phyloP scores from a whole-genome alignment of 164 flowering plant species.

The Stephania cephalantha region DNA sequence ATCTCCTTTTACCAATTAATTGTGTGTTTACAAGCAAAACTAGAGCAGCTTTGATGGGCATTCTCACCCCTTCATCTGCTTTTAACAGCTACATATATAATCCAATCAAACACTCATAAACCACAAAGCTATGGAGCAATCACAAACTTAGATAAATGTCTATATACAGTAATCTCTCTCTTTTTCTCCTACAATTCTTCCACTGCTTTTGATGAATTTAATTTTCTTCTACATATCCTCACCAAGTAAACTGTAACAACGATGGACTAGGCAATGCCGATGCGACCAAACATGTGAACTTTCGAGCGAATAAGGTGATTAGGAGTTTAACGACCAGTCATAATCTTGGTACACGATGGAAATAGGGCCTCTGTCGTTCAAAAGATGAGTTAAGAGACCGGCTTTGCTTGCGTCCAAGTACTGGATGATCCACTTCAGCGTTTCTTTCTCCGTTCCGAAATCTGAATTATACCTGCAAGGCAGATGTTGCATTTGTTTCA shows the following conservation, averaged over 20 bases:
- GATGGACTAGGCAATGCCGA: too few relatives aligned
- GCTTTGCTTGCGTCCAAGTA: slow-evolving; percentile 79
- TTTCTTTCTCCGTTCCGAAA: slow-evolving; percentile 69
- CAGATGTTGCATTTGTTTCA: not conserved
- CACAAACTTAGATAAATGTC: not conserved
- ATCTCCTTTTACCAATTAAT: not conserved
- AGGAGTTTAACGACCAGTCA: slow-evolving; percentile 81
- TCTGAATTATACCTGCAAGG: slow-evolving; percentile 61
- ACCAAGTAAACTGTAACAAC: too few relatives aligned
- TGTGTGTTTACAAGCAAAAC: not conserved
- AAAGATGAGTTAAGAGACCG: slow-evolving; percentile 78
- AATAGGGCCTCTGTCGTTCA: slow-evolving; percentile 63
- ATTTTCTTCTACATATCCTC: not conserved
- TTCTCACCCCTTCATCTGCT: not conserved
- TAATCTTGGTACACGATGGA: slow-evolving; percentile 53
- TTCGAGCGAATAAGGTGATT: not conserved
- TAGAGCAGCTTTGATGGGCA: not conserved
- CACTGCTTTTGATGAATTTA: not conserved
- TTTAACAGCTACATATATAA: too few relatives aligned
- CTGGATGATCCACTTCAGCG: slow-evolving; percentile 60
- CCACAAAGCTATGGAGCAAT: not conserved
- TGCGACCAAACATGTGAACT: too few relatives aligned
- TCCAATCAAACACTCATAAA: not conserved
- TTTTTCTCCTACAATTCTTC: not conserved
- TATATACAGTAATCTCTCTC: not conserved